Evolutionary conservation across 1,139 yeast species (phyloP).

Genomic region (Sugiyamaella pinicola): DNA sequence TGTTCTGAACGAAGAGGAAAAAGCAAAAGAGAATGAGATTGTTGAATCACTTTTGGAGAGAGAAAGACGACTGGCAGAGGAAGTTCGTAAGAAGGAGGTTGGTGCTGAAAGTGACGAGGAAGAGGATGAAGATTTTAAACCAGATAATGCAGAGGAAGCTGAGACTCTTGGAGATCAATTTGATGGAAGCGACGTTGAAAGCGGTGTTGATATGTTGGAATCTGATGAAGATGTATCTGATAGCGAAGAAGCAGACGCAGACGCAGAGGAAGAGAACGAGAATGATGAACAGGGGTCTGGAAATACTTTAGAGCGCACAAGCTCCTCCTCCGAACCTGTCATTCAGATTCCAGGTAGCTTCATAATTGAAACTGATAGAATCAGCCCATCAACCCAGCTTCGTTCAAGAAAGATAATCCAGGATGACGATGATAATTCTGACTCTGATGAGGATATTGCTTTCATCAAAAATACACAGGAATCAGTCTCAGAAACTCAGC

Average conservation of each 20-base stretch:
- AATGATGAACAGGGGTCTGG: conserved; percentile 29
- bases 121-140: conserved; percentile 33
- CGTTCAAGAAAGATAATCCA: conserved; percentile 12
- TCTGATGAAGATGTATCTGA: conserved; percentile 36
- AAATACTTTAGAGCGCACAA: no score
- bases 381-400: not conserved
- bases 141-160: conserved; percentile 32
- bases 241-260: conserved; percentile 35
- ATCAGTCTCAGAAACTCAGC: not conserved
- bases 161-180: conserved; percentile 36
- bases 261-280: conserved; percentile 38
- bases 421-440: conserved; percentile 12
- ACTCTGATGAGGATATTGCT: conserved; percentile 12
- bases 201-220: conserved; percentile 33
- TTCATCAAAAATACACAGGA: conserved; percentile 16
- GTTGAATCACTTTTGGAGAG: conserved; percentile 60
- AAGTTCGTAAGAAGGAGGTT: conserved; percentile 47
- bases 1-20: conserved; percentile 35
- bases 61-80: conserved; percentile 47
- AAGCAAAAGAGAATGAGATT: conserved; percentile 39
- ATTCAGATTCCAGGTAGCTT: conserved; percentile 14
- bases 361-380: not conserved
- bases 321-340: not conserved
- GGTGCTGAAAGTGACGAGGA: conserved; percentile 46
- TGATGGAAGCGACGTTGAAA: conserved; percentile 25